These are phyloP conservation scores for Endotrypanum monterogeii DNA, from an alignment of 208 protist genomes.

Conservation along the genomic window DNA sequence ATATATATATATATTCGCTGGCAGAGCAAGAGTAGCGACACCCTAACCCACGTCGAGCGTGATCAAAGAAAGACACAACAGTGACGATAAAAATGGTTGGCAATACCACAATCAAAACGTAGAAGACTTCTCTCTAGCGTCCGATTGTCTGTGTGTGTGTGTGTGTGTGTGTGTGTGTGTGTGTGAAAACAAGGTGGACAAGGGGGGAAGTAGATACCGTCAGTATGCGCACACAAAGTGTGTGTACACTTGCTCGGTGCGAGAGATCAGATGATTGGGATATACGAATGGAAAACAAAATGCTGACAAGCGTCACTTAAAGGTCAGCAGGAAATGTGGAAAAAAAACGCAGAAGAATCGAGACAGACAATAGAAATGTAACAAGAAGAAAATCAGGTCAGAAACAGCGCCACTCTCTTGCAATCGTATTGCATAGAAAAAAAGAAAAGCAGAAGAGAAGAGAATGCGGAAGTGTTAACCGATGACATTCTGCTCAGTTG, in stretches of 20 bases:
- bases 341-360: background rate
- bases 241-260: background rate
- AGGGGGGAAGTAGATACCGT: background rate
- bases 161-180: no score
- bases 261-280: background rate
- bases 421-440: slow-evolving; percentile 2
- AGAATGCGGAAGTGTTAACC: background rate
- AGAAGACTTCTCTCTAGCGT: background rate
- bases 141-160: background rate
- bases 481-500: background rate
- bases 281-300: background rate
- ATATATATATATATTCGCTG: no score
- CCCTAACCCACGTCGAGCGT: background rate
- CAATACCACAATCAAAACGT: background rate
- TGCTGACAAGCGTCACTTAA: background rate
- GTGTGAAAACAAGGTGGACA: no score
- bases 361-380: background rate
- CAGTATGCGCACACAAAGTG: background rate
- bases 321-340: background rate
- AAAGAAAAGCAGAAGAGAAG: background rate
- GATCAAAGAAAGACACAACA: background rate
- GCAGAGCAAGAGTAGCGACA: background rate
- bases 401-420: background rate
- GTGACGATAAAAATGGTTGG: background rate
- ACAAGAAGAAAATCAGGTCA: slow-evolving; percentile 1